Conservation (phyloP, 305 asterid species). For the Withania somnifera region DNA sequence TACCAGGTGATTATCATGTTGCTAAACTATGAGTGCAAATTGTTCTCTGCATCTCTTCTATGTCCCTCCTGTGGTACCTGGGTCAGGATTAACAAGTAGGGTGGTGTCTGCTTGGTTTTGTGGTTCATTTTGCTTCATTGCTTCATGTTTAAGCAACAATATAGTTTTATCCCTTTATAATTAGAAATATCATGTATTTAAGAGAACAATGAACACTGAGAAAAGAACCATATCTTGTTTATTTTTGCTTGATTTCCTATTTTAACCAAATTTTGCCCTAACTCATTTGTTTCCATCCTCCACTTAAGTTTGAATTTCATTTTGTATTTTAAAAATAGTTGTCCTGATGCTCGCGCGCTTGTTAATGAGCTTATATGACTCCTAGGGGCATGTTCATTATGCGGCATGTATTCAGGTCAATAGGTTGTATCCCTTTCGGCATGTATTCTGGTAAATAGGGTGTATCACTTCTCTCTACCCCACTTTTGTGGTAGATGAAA, state of each 20-base stretch:
- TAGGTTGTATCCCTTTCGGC: not conserved
- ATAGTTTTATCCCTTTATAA: not conserved
- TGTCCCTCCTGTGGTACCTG: not conserved
- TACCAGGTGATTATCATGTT: constrained; percentile 51
- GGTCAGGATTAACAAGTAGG: not conserved
- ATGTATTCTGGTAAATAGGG: not conserved
- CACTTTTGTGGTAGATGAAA: not conserved
- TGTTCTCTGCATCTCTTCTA: not conserved
- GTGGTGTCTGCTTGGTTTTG: not conserved
- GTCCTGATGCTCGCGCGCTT: not conserved
- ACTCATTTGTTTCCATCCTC: not conserved
- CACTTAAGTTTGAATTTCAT: not conserved
- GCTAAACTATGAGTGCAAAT: not conserved
- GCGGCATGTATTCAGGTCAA: not conserved
- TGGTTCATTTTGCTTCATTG: not conserved
- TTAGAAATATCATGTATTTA: not conserved
- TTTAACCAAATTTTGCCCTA: not conserved
- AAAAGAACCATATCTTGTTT: not conserved
- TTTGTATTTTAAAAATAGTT: not conserved
- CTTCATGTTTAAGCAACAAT: not conserved
- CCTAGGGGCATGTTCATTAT: not conserved
- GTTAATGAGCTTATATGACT: not conserved
- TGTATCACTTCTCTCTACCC: not conserved
- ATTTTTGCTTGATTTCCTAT: not conserved
- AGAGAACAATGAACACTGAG: not conserved